Evolutionary conservation across 306 rosid genomes (phyloP).

Genomic region (Quercus ilex): DNA sequence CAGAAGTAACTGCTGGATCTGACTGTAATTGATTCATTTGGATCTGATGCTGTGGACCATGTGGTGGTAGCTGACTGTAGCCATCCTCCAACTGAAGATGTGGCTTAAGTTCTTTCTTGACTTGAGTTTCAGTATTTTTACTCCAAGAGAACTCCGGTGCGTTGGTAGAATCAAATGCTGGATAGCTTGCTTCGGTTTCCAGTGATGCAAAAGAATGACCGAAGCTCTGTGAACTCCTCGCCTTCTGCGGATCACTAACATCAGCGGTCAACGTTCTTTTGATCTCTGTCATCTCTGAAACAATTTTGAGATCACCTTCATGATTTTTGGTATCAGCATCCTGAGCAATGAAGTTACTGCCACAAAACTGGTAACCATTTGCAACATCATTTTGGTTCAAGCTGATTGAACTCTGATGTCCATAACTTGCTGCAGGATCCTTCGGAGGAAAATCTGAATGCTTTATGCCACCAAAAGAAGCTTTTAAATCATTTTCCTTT

Average conservation of each 20-base stretch:
- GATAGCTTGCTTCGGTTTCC: constrained; percentile 54
- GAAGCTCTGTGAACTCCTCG: constrained; percentile 26
- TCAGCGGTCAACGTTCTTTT: constrained; percentile 32
- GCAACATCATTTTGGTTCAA: constrained; percentile 53
- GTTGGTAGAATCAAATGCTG: constrained; percentile 42
- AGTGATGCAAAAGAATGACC: constrained; percentile 40
- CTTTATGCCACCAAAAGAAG: constrained; percentile 61
- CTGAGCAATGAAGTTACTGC: constrained; percentile 37
- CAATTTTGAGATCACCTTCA: constrained; percentile 42
- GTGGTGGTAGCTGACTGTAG: constrained; percentile 51
- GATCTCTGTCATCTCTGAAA: constrained; percentile 43
- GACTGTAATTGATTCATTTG: constrained; percentile 50
- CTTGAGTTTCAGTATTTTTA: constrained; percentile 37
- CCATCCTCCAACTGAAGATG: constrained; percentile 36
- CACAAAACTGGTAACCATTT: constrained; percentile 45
- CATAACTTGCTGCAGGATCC: constrained; percentile 50
- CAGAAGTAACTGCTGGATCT: constrained; percentile 48
- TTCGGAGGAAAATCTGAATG: constrained; percentile 54
- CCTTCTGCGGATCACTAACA: constrained; percentile 38
- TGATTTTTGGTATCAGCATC: constrained; percentile 34
- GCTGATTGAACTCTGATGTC: constrained; percentile 39
- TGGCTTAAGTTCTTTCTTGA: constrained; percentile 48
- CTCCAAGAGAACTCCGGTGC: constrained; percentile 48
- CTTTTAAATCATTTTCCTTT: constrained; percentile 62
- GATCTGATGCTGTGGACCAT: constrained; percentile 33